Evolutionary conservation across 768 basidiomycete species (phyloP).

Genomic region (Boletus tylopilopsis): DNA sequence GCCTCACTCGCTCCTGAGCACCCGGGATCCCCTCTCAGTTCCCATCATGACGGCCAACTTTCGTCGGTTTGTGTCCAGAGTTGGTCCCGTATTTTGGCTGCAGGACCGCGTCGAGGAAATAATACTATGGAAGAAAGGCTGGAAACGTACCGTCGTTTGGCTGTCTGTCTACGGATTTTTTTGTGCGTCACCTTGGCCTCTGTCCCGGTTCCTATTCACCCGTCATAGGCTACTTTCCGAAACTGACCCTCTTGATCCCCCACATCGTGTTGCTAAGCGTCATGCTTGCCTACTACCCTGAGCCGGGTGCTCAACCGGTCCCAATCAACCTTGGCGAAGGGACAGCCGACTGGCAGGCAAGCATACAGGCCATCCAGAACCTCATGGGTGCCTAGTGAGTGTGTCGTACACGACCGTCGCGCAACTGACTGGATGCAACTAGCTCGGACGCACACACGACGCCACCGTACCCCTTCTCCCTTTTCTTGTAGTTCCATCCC

Average conservation of each 20-base stretch:
- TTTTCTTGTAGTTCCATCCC: conserved; percentile 45
- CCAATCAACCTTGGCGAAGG: conserved; percentile 50
- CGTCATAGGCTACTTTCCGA: conserved; percentile 68
- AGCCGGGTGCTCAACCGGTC: conserved; percentile 29
- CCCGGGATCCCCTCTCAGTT: conserved; percentile 68
- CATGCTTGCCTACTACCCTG: conserved; percentile 63
- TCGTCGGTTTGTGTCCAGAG: conserved; percentile 69
- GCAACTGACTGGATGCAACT: neutral
- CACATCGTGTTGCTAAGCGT: conserved; percentile 58
- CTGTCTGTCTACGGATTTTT: conserved; percentile 74
- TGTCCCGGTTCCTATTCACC: neutral
- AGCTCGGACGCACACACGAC: conserved; percentile 63
- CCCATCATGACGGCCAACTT: conserved; percentile 65
- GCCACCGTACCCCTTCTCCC: conserved; percentile 44
- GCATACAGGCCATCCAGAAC: conserved; percentile 87
- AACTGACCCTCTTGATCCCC: conserved; percentile 66
- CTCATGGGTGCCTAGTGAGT: conserved; percentile 81
- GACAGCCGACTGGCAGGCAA: conserved; percentile 78
- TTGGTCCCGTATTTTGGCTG: conserved; percentile 84
- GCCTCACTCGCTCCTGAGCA: conserved; percentile 41
- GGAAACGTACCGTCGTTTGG: conserved; percentile 70
- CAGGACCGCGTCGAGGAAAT: conserved; percentile 87
- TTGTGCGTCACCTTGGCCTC: conserved; percentile 48
- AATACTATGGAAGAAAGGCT: conserved; percentile 74
- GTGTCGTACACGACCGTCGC: too few relatives aligned